Evolutionary conservation across 352 stramenopile species (phyloP).

Genomic region (Plasmopara muralis): DNA sequence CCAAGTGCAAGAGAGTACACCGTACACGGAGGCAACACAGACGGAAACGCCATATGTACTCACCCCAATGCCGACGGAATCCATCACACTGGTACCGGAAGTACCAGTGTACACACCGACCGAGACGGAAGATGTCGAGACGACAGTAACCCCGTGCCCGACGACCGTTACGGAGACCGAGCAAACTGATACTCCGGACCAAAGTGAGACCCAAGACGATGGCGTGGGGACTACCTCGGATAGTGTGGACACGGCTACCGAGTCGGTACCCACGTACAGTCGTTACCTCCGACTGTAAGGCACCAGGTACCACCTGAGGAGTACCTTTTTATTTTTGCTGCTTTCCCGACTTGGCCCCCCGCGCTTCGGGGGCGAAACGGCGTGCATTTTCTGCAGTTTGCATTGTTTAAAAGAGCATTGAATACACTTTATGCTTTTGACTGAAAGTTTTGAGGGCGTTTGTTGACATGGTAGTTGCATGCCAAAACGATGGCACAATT

Average conservation of each 20-base stretch:
- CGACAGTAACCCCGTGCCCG: background rate
- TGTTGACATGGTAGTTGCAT: no score
- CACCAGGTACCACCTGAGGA: background rate
- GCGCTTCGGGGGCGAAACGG: background rate
- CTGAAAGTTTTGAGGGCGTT: background rate
- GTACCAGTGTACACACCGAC: background rate
- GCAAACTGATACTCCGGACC: background rate
- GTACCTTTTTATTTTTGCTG: background rate
- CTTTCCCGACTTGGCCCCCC: background rate
- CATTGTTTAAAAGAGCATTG: conserved; percentile 14
- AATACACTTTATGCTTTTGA: conserved; percentile 14
- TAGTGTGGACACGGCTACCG: conserved; percentile 12
- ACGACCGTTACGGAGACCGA: conserved; percentile 1
- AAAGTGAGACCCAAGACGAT: conserved; percentile 6
- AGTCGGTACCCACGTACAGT: conserved; percentile 9
- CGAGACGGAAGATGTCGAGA: background rate
- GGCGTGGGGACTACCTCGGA: background rate
- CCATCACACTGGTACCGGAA: background rate
- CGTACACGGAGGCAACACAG: conserved; percentile 1
- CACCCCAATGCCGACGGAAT: no score
- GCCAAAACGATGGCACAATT: no score
- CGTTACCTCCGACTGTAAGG: conserved; percentile 18
- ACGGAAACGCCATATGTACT: no score
- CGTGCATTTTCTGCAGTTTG: conserved; percentile 6
- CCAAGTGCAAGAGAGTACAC: conserved; percentile 1